Evolutionary conservation across 2,329 filamentous ascomycete genomes (phyloP), one percentile per base, ranked within the genome.

Genomic region (Fusarium tanahbumbuense): DNA sequence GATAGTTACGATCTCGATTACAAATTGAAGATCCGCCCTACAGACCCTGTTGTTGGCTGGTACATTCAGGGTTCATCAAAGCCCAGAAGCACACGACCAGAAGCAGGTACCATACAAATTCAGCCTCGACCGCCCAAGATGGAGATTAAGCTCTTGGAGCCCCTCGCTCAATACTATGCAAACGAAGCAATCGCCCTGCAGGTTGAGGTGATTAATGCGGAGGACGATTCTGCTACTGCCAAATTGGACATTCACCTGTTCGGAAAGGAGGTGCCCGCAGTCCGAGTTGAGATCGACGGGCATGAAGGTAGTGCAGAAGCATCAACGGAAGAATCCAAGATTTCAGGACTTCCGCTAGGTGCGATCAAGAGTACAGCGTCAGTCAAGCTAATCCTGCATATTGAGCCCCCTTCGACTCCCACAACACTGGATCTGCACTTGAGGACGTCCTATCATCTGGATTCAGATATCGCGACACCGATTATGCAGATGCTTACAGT

Each of bases 81-180:
- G 55, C 84, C 84, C 62, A 83, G 81, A 28, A 78, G 87, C 22
- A 79, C 84, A 28, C 83, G 88, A 11, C 71, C 80, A 13, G 83
- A 86, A 48, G 81, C 87, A 11, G 83, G 87, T 34, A 82, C 83
- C 3, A 87, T 97, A 59, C 90, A 88, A 59, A 89, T 99, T 25
- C 85, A 94, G 56, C 95, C 96, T 2, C 92, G 97, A 70, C 96
- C 95, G 28, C 96, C 96, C 1, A 98, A 98, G 80, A 89, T 99
- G 83, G 90, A 93, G 72, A 88, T 99, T 47, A 86, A 83, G 27
- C 81, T 93, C 12, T 83, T 87, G 4, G 86, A 88, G 42, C 80
- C 91, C 10, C 83, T 86, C 60, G 85, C 88, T 15, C 90, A 94
- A 57, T 97, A 95, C 78, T 98, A 97, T 77, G 92, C 92, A 2